Evolutionary conservation across 2,329 filamentous ascomycete species (phyloP).

Genomic region (Triangularia verruculosa): DNA sequence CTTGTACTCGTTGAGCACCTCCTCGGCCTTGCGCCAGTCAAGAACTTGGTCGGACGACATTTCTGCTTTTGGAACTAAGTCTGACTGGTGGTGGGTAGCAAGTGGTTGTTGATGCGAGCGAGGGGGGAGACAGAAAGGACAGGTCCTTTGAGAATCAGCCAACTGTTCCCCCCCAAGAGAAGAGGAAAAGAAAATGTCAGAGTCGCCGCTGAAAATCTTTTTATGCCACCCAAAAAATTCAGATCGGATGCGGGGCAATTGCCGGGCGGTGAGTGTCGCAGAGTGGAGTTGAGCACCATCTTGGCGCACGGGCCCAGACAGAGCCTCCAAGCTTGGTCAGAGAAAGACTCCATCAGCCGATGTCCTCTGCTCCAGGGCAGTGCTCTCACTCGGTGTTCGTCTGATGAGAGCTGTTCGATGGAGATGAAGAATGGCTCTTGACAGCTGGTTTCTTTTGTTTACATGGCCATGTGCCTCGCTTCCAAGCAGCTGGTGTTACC

Average conservation of each 20-base stretch:
- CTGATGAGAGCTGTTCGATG: not conserved
- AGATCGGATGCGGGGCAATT: conserved; percentile 23
- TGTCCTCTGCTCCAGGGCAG: not conserved
- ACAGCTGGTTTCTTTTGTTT: not conserved
- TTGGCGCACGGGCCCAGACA: not conserved
- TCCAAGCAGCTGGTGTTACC: not conserved
- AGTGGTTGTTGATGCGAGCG: conserved; percentile 14
- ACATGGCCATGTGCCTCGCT: not conserved
- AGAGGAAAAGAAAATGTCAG: conserved; percentile 24
- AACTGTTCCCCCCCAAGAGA: conserved; percentile 31
- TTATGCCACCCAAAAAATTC: conserved; percentile 18
- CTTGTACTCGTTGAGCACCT: conserved; percentile 78
- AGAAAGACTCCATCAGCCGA: not conserved
- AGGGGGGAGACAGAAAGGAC: conserved; percentile 27
- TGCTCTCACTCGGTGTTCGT: too few relatives aligned
- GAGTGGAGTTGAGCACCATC: not conserved
- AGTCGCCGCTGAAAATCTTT: conserved; percentile 24
- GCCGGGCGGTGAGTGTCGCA: conserved; percentile 25
- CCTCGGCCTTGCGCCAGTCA: conserved; percentile 69
- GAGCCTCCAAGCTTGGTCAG: not conserved
- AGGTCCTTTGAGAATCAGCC: conserved; percentile 19
- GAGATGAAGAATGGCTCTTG: not conserved
- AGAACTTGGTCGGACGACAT: conserved; percentile 74
- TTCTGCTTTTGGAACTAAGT: conserved; percentile 30
- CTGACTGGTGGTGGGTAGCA: conserved; percentile 8